Evolutionary conservation across 768 basidiomycete species (phyloP).

Genomic region (Pleurotus platypus): DNA sequence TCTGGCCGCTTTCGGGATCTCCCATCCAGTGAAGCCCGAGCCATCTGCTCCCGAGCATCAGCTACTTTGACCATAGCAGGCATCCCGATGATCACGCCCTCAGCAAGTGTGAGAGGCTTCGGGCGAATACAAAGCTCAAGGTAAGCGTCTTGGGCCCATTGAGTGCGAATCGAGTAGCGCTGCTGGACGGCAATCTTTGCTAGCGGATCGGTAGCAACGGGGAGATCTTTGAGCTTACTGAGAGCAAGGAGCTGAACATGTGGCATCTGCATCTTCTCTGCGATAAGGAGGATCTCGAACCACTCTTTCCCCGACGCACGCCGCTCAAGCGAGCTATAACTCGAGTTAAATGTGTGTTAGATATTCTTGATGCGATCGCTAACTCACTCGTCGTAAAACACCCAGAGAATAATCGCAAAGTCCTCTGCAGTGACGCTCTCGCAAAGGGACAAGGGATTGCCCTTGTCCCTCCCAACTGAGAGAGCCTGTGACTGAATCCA

Average conservation of each 20-base stretch:
- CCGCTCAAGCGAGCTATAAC: neutral
- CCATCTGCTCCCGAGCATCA: neutral
- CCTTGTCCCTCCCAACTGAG: neutral
- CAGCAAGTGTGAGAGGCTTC: neutral
- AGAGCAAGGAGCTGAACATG: neutral
- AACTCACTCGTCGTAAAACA: neutral
- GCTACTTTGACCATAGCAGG: neutral
- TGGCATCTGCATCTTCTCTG: neutral
- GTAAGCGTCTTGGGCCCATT: neutral
- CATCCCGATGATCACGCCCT: neutral
- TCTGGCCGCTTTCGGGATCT: too few species aligned
- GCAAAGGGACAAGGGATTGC: neutral
- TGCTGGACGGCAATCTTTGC: neutral
- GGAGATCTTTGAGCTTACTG: neutral
- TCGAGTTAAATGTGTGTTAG: neutral
- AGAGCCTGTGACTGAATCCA: neutral
- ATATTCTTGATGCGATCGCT: neutral
- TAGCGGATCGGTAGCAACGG: neutral
- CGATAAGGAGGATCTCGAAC: neutral
- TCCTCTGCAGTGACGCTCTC: neutral
- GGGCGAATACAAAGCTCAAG: neutral
- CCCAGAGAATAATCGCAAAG: neutral
- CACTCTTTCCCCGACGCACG: neutral
- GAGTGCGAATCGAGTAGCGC: neutral
- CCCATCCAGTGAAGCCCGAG: neutral